Conservation (phyloP, 2,329 filamentous ascomycete genomes). For the Exophiala aquamarina region DNA sequence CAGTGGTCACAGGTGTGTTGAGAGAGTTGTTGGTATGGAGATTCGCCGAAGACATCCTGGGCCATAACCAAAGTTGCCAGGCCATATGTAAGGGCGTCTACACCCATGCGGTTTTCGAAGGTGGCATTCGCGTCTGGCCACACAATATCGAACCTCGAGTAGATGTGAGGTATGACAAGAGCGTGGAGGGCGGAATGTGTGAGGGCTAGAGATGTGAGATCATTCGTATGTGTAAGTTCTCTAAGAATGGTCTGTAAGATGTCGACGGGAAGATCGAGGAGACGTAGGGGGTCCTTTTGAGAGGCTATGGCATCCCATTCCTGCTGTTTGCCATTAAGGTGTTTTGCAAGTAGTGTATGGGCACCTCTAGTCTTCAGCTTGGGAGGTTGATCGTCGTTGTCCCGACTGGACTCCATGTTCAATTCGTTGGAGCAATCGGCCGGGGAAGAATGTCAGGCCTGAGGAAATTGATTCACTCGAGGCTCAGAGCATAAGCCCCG, state of each 20-base stretch:
- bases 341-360: constrained; percentile 21
- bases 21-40: constrained; percentile 39
- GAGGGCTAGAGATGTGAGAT: constrained; percentile 73
- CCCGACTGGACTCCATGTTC: constrained; percentile 15
- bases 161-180: constrained; percentile 75
- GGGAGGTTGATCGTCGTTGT: constrained; percentile 11
- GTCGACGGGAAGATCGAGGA: constrained; percentile 76
- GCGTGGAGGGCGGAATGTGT: constrained; percentile 76
- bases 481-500: constrained; percentile 24
- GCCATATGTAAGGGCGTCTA: constrained; percentile 81
- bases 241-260: constrained; percentile 76
- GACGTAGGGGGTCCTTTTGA: constrained; percentile 58
- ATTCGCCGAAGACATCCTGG: constrained; percentile 59
- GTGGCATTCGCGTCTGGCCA: constrained; percentile 73
- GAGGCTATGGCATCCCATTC: constrained; percentile 30
- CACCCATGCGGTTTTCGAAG: constrained; percentile 66
- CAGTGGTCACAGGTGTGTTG: constrained; percentile 28
- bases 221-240: constrained; percentile 79
- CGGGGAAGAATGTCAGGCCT: background rate
- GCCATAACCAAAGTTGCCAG: constrained; percentile 77
- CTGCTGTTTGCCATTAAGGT: constrained; percentile 26
- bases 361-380: constrained; percentile 6
- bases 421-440: background rate
- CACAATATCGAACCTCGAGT: constrained; percentile 82
- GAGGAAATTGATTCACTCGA: background rate